Evolutionary conservation across 805 yeast species (phyloP).

Genomic region (Candida incommunis): DNA sequence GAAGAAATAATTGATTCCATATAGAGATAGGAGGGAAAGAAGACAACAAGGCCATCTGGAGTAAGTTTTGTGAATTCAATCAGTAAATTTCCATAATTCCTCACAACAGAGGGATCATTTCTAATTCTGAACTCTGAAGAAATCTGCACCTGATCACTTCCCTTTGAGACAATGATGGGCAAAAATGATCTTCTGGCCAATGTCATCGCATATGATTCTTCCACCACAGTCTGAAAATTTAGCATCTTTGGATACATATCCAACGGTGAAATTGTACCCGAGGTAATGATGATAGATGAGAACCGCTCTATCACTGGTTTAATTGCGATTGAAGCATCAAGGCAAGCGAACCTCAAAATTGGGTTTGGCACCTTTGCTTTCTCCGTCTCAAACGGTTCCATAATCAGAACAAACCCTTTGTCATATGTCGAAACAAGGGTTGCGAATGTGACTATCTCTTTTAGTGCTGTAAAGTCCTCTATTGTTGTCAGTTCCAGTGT

Average conservation of each 20-base stretch:
- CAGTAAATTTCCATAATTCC: slow-evolving; percentile 87
- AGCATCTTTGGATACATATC: slow-evolving; percentile 98
- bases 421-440: slow-evolving; percentile 93
- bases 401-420: slow-evolving; percentile 74
- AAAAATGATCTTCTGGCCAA: slow-evolving; percentile 81
- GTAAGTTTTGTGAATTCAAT: slow-evolving; percentile 90
- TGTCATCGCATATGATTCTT: slow-evolving; percentile 93
- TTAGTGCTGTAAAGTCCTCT: slow-evolving; percentile 84
- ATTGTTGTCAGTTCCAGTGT: slow-evolving; percentile 79
- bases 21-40: slow-evolving; percentile 91
- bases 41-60: slow-evolving; percentile 96
- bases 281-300: slow-evolving; percentile 83
- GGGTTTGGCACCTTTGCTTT: slow-evolving; percentile 97
- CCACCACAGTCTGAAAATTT: slow-evolving; percentile 83
- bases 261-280: slow-evolving; percentile 95
- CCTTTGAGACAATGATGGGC: slow-evolving; percentile 93
- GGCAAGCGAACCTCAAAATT: slow-evolving; percentile 78
- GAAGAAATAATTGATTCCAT: slow-evolving; percentile 97
- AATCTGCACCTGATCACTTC: slow-evolving; percentile 95
- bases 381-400: slow-evolving; percentile 92
- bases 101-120: slow-evolving; percentile 93
- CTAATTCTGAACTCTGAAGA: slow-evolving; percentile 93
- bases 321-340: slow-evolving; percentile 96
- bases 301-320: slow-evolving; percentile 93
- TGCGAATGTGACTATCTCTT: slow-evolving; percentile 94